A percentile compares a stretch with the other conserved stretches of the same genome.
Evolutionary conservation across 345 rosid species (phyloP).

Genomic region (Luvunga scandens): DNA sequence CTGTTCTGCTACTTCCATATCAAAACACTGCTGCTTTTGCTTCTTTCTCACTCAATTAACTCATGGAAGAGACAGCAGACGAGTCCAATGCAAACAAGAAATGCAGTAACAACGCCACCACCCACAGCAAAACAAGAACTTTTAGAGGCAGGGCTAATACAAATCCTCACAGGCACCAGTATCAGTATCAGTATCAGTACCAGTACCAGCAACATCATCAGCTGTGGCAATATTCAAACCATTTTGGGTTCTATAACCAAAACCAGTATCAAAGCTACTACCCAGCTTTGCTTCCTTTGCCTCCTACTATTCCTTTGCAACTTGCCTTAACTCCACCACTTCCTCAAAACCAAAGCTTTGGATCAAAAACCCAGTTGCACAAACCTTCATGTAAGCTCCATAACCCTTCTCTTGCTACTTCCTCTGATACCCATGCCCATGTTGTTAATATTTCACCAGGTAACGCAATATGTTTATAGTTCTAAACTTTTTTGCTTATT

Average conservation of each 20-base stretch:
- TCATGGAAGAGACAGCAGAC: slow-evolving; percentile 69
- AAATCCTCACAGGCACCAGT: slow-evolving; percentile 41
- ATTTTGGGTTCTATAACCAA: slow-evolving; percentile 44
- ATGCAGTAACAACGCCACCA: slow-evolving; percentile 29
- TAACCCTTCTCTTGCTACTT: slow-evolving; percentile 38
- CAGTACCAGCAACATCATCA: slow-evolving; percentile 46
- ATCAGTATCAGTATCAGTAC: slow-evolving; percentile 26
- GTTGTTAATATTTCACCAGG: slow-evolving; percentile 39
- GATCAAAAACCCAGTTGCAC: slow-evolving; percentile 51
- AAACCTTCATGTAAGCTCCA: slow-evolving; percentile 42
- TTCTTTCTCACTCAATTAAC: slow-evolving; percentile 11
- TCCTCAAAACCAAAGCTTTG: slow-evolving; percentile 40
- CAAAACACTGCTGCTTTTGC: slow-evolving; percentile 7
- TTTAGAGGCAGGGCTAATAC: slow-evolving; percentile 40
- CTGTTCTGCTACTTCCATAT: slow-evolving; percentile 14
- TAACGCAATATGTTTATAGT: slow-evolving; percentile 7
- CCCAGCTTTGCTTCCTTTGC: slow-evolving; percentile 66
- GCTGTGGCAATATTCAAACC: slow-evolving; percentile 55
- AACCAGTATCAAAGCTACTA: slow-evolving; percentile 36
- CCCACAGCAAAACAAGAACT: slow-evolving; percentile 31
- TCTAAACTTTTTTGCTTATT: background rate
- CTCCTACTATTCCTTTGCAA: slow-evolving; percentile 55
- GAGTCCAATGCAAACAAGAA: slow-evolving; percentile 40
- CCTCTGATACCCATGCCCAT: slow-evolving; percentile 37
- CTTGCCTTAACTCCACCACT: slow-evolving; percentile 45